phyloP scores from a whole-genome alignment of 2,329 filamentous ascomycete species.

The Ceratocystis huliohia region DNA sequence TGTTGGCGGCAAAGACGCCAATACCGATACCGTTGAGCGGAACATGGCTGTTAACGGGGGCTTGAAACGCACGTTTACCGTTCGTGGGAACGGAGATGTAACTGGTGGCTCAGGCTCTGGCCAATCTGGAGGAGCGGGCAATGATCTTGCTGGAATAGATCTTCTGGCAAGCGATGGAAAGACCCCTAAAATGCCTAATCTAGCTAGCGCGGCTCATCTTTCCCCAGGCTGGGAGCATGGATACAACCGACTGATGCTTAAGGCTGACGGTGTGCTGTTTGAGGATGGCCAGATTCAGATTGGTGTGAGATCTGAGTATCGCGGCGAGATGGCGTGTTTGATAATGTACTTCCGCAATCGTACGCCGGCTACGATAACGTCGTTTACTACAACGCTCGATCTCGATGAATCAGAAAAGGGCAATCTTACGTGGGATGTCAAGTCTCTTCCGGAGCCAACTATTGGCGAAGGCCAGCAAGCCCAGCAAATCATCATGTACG shows the following conservation, averaged over 20 bases:
- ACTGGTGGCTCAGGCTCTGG: constrained; percentile 26
- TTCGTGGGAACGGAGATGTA: constrained; percentile 39
- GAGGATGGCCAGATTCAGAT: constrained; percentile 92
- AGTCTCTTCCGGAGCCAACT: constrained; percentile 73
- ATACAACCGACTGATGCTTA: constrained; percentile 69
- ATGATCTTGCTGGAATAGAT: constrained; percentile 68
- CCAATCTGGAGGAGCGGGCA: constrained; percentile 28
- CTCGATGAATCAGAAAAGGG: constrained; percentile 54
- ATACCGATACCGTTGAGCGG: constrained; percentile 66
- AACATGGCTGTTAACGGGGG: constrained; percentile 68
- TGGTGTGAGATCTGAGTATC: constrained; percentile 84
- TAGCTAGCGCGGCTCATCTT: constrained; percentile 82
- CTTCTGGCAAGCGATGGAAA: constrained; percentile 51
- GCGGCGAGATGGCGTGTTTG: constrained; percentile 85
- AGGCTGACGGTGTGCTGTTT: constrained; percentile 76
- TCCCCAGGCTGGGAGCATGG: constrained; percentile 91
- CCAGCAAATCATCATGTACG: constrained; percentile 91
- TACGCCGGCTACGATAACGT: constrained; percentile 68
- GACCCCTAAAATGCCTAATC: constrained; percentile 57
- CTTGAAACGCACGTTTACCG: constrained; percentile 75
- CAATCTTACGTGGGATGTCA: constrained; percentile 71
- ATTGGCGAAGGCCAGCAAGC: constrained; percentile 65
- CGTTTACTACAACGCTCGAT: constrained; percentile 88
- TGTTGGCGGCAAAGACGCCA: constrained; percentile 91
- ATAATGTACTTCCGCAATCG: constrained; percentile 97